Evolutionary conservation across 352 stramenopile species (phyloP), one percentile per base, ranked within the genome.

Genomic region (Pythium coloratum): DNA sequence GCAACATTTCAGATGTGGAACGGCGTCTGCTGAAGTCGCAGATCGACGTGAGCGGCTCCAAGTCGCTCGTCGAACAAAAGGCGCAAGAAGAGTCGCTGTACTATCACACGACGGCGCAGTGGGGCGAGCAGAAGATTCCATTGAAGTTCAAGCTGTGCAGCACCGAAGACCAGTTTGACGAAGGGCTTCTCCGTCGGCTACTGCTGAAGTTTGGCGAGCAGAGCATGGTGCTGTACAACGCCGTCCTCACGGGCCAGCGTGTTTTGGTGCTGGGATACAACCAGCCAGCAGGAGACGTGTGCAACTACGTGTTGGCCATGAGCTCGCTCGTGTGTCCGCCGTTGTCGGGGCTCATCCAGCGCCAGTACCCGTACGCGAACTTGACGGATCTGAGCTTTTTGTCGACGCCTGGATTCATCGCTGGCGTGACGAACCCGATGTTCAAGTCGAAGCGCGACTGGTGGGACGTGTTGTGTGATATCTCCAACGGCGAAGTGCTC

Each of bases 391-490:
- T 97, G 57, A 82, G 80, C 40, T 97, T 97, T 64, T 63, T 97
- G 28, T 78, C 77, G 0, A 91, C 79, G 18, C 86, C 88, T 0
- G 90, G 90, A 1, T 97, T 86, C 74, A 94, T 97, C 67, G 91
- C 91, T 34, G 91, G 91, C 3, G 90, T 97, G 62, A 97, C 89
- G 18, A 97, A 97, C 59, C 90, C 90, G 1, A 96, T 97, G 89
- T 97, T 97, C 66, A 95, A 96, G 68, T 89, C 84, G 58, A 94
- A 95, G 67, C 78, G 79, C 24, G 89, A 97, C 55, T 97, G 90
- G 90, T 97, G 90, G 90, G 90, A 97, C 65, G 80, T 97, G 24
- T 70, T 97, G 26, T 95, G 87, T 46, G 89, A 97, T 71, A 82
- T 97, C 54, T 91, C 86, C 5, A 96, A 71, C 6, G 87, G 88